These are phyloP conservation scores for Diaporthe vexans DNA, from an alignment of 2,329 filamentous ascomycete species.

Conservation along the genomic window DNA sequence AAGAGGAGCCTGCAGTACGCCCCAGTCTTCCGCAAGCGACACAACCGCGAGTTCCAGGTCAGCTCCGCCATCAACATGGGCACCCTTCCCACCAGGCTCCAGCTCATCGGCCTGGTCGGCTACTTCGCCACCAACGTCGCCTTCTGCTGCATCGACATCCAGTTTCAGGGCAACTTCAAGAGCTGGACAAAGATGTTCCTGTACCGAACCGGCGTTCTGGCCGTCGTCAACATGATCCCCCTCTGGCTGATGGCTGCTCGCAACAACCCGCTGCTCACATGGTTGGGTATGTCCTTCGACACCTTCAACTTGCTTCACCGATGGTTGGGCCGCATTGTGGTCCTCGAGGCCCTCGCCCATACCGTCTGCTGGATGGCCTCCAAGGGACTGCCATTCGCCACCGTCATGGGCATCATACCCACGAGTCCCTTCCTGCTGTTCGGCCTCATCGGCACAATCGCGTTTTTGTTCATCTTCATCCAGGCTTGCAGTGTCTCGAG, in stretches of 20 bases:
- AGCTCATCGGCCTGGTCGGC: constrained; percentile 75
- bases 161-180: constrained; percentile 64
- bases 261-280: constrained; percentile 82
- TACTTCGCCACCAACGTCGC: constrained; percentile 82
- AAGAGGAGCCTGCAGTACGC: constrained; percentile 79
- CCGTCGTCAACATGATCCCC: constrained; percentile 83
- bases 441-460: constrained; percentile 73
- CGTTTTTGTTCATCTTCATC: constrained; percentile 74
- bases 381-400: constrained; percentile 61
- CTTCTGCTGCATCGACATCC: constrained; percentile 79
- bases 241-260: constrained; percentile 81
- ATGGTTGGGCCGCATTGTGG: constrained; percentile 83
- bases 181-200: constrained; percentile 66
- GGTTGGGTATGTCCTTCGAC: constrained; percentile 83
- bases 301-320: constrained; percentile 86
- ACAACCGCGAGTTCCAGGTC: constrained; percentile 79
- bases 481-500: constrained; percentile 80
- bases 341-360: constrained; percentile 78
- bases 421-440: constrained; percentile 66
- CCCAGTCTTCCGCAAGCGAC: constrained; percentile 79
- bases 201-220: constrained; percentile 78
- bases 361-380: constrained; percentile 69
- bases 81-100: constrained; percentile 84
- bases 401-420: constrained; percentile 53
- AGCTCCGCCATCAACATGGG: constrained; percentile 73